Percentiles rank a stretch among this genome's conserved stretches.
Conservation (phyloP, 176 grass and related monocot species). For the Poa pratensis region DNA sequence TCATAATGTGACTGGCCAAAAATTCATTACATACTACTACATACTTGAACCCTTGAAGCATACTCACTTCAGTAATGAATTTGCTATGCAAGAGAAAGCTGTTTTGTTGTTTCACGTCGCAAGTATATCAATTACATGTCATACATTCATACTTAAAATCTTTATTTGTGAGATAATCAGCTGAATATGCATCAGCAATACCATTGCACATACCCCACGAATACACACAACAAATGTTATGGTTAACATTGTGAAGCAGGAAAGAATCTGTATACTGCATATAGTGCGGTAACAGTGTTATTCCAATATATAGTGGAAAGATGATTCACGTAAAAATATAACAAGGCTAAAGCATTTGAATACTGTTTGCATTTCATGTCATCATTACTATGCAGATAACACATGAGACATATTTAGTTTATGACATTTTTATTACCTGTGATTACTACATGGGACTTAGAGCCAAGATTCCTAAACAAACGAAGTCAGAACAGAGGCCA, state of each 20-base stretch:
- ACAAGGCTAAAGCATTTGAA: background rate
- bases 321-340: background rate
- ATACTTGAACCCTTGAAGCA: slow-evolving; percentile 23
- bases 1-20: slow-evolving; percentile 7
- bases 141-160: background rate
- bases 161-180: slow-evolving; percentile 5
- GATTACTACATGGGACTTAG: background rate
- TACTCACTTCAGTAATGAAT: slow-evolving; percentile 14
- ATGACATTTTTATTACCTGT: background rate
- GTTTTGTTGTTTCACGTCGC: background rate
- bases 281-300: background rate
- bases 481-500: background rate
- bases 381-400: slow-evolving; percentile 1
- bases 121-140: background rate
- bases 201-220: background rate
- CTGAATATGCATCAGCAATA: slow-evolving; percentile 2
- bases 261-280: background rate
- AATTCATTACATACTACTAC: background rate
- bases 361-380: background rate
- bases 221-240: background rate
- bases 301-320: slow-evolving; percentile 10
- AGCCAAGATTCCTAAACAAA: slow-evolving; percentile 7
- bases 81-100: slow-evolving; percentile 11
- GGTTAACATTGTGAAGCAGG: slow-evolving; percentile 15
- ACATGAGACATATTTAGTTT: background rate